Base-by-base conservation (phyloP, 805 yeast species). In the Wilhelminamyces savonicus region DNA sequence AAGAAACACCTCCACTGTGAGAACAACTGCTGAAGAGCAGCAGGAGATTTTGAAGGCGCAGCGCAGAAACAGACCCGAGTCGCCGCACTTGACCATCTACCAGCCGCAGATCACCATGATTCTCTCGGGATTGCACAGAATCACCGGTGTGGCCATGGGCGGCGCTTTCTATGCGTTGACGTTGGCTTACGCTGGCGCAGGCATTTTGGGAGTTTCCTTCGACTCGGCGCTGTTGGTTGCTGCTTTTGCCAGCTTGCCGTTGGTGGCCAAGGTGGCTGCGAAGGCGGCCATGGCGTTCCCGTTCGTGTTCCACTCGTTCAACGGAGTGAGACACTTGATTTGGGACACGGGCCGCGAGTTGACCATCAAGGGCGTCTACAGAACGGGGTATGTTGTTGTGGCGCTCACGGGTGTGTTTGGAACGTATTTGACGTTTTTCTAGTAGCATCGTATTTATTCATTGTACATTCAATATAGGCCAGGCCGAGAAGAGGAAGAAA, bases 341-440 rank as follows among this genome's bases (percentile, higher is more conserved):
- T 92, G 98, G 98, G 98, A 92, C 58, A 56, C 77, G 31, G 95
- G 95, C 56, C 69, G 65, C 44, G 83, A 81, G 59, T 71, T 90
- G 54, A 73, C 87, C 38, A 51, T 84, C 45, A 76, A 81, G 52
- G 97, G 95, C 44, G 96, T 92, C 34, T 82, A 83, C 76, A 76
- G 81, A 63, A 87, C 97, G 21, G 97, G 96, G 40, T 84, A 85
- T 62, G 65, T 74, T 27, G 95, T 86, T 13, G 56, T 87, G 34
- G 97, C 79, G 17, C 64, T 75, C 45, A 63, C 78, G 15, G 75
- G 70, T 20, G 37, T 67, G 23, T 39, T 78, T 16, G 84, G 94
- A 32, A 48, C 84, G 13, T 71, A 71, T 53, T 60, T 77, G 34
- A 54, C 76, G 28, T 64, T 73, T 44, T 60, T 68, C 35, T 59